Evolutionary conservation across 1,284 basidiomycete species (phyloP), one percentile per base, ranked within the genome.

Genomic region (Austropuccinia psidii): DNA sequence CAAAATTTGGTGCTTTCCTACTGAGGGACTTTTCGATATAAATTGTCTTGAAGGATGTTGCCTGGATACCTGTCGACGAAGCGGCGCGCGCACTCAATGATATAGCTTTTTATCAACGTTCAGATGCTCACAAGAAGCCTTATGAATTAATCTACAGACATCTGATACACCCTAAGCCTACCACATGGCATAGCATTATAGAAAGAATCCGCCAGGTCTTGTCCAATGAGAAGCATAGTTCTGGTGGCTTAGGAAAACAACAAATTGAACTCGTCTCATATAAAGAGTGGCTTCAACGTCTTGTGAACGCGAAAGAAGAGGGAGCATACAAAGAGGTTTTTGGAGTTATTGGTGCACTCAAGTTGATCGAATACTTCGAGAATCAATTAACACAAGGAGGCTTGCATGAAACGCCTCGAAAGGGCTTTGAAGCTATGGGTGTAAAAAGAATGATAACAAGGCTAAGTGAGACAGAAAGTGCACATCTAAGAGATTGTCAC

Each of bases 11-110:
- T n/a, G 58, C n/a, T 6, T 19, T 9, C 50, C 9, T 13, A 54
- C 13, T 24, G 11, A 11, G 24, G 15, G 17, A 27, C 9, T 24
- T 13, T 61, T 41, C 11, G 7, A n/a, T 61, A 31, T 2, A 33
- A 19, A 21, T 57, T 57, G 2, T 11, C 0, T 41, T 15, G n/a
- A n/a, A 61, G 58, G 37, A 61, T 41, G 29, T 61, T 19, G 37
- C 31, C 33, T 61, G 58, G 58, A 37, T 61, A n/a, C 58, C 58
- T 9, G 37, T 61, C 29, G 58, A 61, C 33, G 33, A 61, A 8
- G 58, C 58, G 0, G 58, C 58, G 15, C 19, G 27, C 0, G 58
- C 35, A 19, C 37, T 61, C 15, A 61, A 19, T 41, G 58, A 61
- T 19, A 24, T 61, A 11, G 37, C 58, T 41, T n/a, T 35, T 37